Evolutionary conservation across 2,329 filamentous ascomycete species (phyloP).

Genomic region (Claviceps sp.): DNA sequence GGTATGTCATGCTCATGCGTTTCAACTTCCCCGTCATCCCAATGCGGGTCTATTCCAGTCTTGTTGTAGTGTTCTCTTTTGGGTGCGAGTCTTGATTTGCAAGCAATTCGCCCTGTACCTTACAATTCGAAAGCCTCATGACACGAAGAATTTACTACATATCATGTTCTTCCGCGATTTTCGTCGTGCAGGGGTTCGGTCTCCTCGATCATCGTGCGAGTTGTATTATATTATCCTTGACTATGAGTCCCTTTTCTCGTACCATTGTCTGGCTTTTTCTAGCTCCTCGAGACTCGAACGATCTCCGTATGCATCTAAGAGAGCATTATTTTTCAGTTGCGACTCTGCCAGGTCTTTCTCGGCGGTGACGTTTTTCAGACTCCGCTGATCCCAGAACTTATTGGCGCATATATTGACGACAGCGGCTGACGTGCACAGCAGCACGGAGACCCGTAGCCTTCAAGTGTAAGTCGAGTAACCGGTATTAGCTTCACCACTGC

Average conservation of each 20-base stretch:
- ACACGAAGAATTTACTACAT: no score
- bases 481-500: background rate
- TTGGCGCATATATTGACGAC: slow-evolving; percentile 20
- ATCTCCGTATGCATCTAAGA: slow-evolving; percentile 38
- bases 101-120: no score
- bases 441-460: background rate
- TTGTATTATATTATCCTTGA: no score
- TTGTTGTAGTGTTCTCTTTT: no score
- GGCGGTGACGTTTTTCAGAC: slow-evolving; percentile 11
- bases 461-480: background rate
- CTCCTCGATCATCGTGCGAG: no score
- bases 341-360: slow-evolving; percentile 23
- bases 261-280: slow-evolving; percentile 33
- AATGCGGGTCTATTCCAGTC: no score
- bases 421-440: background rate
- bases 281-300: slow-evolving; percentile 34
- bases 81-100: no score
- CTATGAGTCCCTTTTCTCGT: slow-evolving; percentile 21
- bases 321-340: slow-evolving; percentile 25
- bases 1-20: no score
- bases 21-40: no score
- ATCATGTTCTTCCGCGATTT: no score
- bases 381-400: slow-evolving; percentile 12
- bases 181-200: no score
- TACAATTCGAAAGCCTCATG: no score